Base-by-base conservation (phyloP, 306 rosid species). In the Rubus idaeus region DNA sequence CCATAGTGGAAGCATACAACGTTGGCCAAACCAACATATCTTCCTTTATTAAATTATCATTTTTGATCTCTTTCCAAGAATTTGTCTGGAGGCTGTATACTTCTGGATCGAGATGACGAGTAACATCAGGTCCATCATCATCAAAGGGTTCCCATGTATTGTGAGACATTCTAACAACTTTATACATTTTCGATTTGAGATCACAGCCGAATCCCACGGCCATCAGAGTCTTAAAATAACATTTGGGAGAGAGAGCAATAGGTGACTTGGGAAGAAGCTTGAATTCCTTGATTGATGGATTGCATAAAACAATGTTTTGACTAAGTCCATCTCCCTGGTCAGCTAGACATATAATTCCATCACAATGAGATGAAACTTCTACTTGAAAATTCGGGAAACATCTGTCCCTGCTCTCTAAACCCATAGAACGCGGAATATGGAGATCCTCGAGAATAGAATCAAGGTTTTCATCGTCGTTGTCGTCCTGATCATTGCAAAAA, bases 121-220 rank as follows among this genome's bases (percentile, higher is more conserved):
- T 30, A 30, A 30, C 35, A 30, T 30, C 35, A 30, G 35, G 35
- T 1, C 35, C 35, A 30, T 2, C 35, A 30, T 30, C 35, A 30
- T 30, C 35, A 0, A 30, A 30, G 35, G 35, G 1, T 30, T 30
- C 2, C 35, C 35, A 30, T 30, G 35, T 1, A 30, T 30, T 30
- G 2, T 30, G 35, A 30, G 35, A 30, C 35, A 30, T 30, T 30
- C 64, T 51, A 3, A 73, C 12, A 18, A 51, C 16, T 40, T 71
- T 44, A 16, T 72, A 79, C 4, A 18, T 66, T 4, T 53, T 72
- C 0, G 45, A 8, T 17, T n/a, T 63, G 1, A 71, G 56, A 51
- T 78, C 68, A 18, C 51, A 78, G 1, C 82, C 77, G 20, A 61
- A 78, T 16, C 82, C 82, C 35, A 30, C 35, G 35, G 35, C 35